Conservation (phyloP, 208 protist species). For the Trypanosoma melophagium region DNA sequence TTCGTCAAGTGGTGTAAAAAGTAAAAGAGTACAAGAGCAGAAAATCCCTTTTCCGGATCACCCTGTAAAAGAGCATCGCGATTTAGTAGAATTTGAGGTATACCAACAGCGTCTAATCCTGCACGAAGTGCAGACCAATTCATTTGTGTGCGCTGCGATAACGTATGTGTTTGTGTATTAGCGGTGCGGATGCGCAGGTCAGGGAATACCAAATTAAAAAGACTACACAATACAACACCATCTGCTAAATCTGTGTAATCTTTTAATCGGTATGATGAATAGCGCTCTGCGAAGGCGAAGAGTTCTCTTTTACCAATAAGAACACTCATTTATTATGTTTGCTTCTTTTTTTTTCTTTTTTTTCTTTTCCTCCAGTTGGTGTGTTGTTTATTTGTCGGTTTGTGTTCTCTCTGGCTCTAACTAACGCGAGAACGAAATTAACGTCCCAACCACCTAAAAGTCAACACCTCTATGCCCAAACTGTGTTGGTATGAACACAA, state of each 20-base stretch:
- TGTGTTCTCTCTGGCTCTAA: too few relatives aligned
- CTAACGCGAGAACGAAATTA: too few relatives aligned
- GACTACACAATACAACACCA: constrained; percentile 54
- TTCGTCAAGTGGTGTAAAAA: constrained; percentile 76
- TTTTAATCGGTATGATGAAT: constrained; percentile 46
- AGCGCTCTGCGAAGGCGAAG: constrained; percentile 80
- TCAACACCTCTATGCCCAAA: too few relatives aligned
- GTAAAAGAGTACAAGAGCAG: constrained; percentile 75
- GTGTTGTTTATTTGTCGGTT: too few relatives aligned
- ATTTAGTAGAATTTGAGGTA: constrained; percentile 52
- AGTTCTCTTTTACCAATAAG: constrained; percentile 76
- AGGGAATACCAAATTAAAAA: constrained; percentile 78
- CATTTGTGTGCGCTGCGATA: constrained; percentile 41
- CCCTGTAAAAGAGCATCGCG: constrained; percentile 35
- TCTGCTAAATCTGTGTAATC: constrained; percentile 63
- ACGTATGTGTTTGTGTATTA: constrained; percentile 67
- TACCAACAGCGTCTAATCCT: constrained; percentile 44
- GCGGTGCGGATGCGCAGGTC: constrained; percentile 37
- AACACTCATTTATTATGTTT: constrained; percentile 28
- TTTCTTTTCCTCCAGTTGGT: background rate
- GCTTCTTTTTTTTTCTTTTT: constrained; percentile 6
- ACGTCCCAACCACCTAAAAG: too few relatives aligned
- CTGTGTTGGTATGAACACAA: too few relatives aligned
- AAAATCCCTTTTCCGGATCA: constrained; percentile 58
- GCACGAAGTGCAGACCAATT: constrained; percentile 68